Percentiles rank a stretch among this genome's conserved stretches.
Evolutionary conservation across 2,329 filamentous ascomycete genomes (phyloP).

Genomic region (Alternaria metachromatica): DNA sequence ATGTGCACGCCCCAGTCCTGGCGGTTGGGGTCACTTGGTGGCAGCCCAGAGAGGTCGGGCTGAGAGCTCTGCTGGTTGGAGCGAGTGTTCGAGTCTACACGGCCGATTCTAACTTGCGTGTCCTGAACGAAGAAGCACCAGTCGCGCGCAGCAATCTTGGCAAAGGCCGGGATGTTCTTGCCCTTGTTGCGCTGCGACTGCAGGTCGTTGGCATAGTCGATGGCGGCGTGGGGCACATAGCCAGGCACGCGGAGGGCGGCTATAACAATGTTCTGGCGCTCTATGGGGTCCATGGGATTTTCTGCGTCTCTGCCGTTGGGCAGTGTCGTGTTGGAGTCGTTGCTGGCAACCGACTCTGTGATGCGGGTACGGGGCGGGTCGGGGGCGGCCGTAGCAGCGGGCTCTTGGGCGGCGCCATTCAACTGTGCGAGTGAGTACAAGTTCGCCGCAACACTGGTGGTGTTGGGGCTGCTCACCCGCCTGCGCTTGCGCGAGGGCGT

Average conservation of each 20-base stretch:
- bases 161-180: conserved; percentile 67
- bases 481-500: conserved; percentile 58
- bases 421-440: conserved; percentile 38
- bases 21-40: conserved; percentile 30
- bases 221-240: conserved; percentile 61
- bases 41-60: conserved; percentile 30
- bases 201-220: conserved; percentile 63
- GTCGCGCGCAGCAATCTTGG: conserved; percentile 79
- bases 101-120: conserved; percentile 77
- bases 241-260: conserved; percentile 53
- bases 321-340: conserved; percentile 50
- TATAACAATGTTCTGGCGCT: conserved; percentile 48
- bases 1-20: conserved; percentile 71
- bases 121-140: conserved; percentile 86
- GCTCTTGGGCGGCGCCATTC: conserved; percentile 40
- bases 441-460: conserved; percentile 3
- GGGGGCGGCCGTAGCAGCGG: conserved; percentile 23
- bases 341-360: conserved; percentile 49
- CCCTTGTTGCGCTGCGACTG: conserved; percentile 53
- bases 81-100: conserved; percentile 50
- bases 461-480: conserved; percentile 47
- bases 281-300: conserved; percentile 38
- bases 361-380: conserved; percentile 39
- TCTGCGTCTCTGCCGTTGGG: conserved; percentile 44
- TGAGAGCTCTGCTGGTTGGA: conserved; percentile 39